Evolutionary conservation across 331 rosid species (phyloP).

Genomic region (Malus hybrid): DNA sequence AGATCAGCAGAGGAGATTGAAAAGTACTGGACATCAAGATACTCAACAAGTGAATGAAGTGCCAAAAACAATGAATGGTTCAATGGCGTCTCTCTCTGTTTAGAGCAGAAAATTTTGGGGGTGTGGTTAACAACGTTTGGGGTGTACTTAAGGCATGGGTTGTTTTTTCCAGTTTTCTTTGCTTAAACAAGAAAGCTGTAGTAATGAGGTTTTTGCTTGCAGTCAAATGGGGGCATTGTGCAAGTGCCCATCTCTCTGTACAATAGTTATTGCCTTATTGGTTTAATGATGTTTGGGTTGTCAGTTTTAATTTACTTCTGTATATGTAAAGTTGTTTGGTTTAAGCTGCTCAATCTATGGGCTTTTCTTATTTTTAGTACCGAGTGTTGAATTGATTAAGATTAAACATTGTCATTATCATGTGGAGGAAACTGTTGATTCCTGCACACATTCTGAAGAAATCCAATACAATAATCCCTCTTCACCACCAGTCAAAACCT

Average conservation of each 20-base stretch:
- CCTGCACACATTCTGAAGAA: neutral
- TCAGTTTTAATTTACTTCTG: neutral
- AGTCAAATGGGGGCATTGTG: neutral
- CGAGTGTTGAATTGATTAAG: neutral
- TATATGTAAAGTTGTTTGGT: neutral
- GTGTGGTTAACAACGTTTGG: constrained; percentile 7
- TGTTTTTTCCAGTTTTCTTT: constrained; percentile 1
- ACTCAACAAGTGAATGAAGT: constrained; percentile 36
- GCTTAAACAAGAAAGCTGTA: neutral
- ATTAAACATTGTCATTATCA: neutral
- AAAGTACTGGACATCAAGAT: constrained; percentile 72
- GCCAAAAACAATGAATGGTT: neutral
- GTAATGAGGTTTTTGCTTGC: constrained; percentile 13
- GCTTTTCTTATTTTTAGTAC: neutral
- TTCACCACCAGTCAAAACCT: neutral
- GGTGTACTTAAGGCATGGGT: constrained; percentile 1
- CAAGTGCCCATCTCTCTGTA: constrained; percentile 17
- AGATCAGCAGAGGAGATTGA: constrained; percentile 90
- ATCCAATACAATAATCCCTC: neutral
- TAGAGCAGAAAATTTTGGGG: constrained; percentile 28
- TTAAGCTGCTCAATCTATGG: neutral
- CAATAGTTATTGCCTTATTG: neutral
- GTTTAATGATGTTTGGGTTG: neutral
- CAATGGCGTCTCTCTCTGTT: neutral
- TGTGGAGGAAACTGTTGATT: neutral